Base-by-base conservation (phyloP, 164 flowering plant species). In the Echeveria elegans region DNA sequence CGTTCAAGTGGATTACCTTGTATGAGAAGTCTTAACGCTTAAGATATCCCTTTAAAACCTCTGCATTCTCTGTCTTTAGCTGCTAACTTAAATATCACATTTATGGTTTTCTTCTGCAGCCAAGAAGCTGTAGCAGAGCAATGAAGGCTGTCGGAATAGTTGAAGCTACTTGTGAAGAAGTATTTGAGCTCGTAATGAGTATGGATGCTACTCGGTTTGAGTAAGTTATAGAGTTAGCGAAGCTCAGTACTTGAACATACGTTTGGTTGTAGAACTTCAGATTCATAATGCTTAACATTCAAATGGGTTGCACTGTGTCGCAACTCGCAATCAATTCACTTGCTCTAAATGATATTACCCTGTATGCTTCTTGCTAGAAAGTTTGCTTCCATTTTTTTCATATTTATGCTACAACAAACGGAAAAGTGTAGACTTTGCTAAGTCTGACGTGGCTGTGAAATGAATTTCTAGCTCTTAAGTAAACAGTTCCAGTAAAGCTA, bases 121-220 rank as follows among this genome's bases (percentile, higher is more conserved):
- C 99, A 68, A 95, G 96, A 77, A 92, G 97, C 81, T 95, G 88
- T 78, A 90, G 97, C 74, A 85, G 97, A 82, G 99, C 99, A 67
- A 95, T 95, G 99, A 95, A 87, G 77, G 99, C 99, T 75, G 99
- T 87, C 26, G 99, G 99, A 59, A 88, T 95, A 66, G 96, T 90
- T 73, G 98, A 95, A 74, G 99, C 96, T 60, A 82, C 87, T 19
- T 95, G 99, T 80, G 99, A 95, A 81, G 97, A 93, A 77, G 84
- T 92, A 74, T 95, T 95, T 81, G 97, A 88, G 81, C 98, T 92
- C 82, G 82, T 95, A 59, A 95, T 95, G 99, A 87, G 95, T 87
- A 95, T 95, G 99, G 99, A 95, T 82, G 87, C 85, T 32, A 82
- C 87, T 69, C 89, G 99, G 58, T 95, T 82, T 83, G 99, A 95